A percentile compares a stretch with the other conserved stretches of the same genome.
Conservation (phyloP, 2,329 filamentous ascomycete species). For the Arachnomyces sp. region DNA sequence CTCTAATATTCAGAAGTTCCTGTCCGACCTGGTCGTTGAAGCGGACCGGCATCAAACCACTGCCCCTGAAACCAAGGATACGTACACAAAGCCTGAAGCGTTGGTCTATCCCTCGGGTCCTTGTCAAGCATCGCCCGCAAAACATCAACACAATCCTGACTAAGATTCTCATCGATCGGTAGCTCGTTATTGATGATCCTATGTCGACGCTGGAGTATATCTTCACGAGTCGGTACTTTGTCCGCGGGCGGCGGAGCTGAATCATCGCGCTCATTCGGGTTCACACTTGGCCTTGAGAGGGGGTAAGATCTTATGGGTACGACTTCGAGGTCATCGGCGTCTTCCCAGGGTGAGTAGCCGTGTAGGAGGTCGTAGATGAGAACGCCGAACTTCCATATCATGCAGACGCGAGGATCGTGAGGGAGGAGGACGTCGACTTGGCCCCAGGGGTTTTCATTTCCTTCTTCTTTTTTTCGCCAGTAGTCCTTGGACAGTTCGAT, state of each 20-base stretch:
- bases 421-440: background rate
- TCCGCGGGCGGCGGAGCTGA: background rate
- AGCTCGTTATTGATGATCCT: slow-evolving; percentile 22
- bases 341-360: slow-evolving; percentile 27
- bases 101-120: slow-evolving; percentile 17
- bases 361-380: slow-evolving; percentile 25
- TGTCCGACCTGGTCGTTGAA: no score
- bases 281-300: background rate
- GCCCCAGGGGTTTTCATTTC: background rate
- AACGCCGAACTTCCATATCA: slow-evolving; percentile 23
- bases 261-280: background rate
- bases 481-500: slow-evolving; percentile 9
- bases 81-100: slow-evolving; percentile 15
- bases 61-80: slow-evolving; percentile 23
- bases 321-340: slow-evolving; percentile 3
- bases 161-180: slow-evolving; percentile 19
- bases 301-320: background rate
- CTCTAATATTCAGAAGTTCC: no score
- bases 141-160: slow-evolving; percentile 26
- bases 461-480: background rate
- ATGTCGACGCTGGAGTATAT: slow-evolving; percentile 12
- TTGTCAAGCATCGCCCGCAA: slow-evolving; percentile 19
- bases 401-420: slow-evolving; percentile 14
- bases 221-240: background rate
- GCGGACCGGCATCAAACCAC: slow-evolving; percentile 8